These are phyloP conservation scores for Coccinonectria pachysandricola DNA, from an alignment of 2,329 filamentous ascomycete genomes.

Conservation along the genomic window DNA sequence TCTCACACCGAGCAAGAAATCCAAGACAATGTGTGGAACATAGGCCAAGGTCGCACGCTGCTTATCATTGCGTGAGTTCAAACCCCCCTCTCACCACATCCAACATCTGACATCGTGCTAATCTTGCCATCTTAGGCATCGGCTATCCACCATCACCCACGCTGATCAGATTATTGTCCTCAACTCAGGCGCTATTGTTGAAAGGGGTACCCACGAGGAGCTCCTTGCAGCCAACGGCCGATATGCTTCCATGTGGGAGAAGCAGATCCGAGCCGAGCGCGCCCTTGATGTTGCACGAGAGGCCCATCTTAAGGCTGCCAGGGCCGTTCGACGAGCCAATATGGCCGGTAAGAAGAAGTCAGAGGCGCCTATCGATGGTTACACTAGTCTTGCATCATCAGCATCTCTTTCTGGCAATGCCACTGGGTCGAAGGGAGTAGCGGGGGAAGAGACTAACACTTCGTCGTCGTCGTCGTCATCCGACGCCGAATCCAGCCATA, in stretches of 20 bases:
- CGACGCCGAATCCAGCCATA: constrained; percentile 29
- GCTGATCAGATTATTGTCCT: constrained; percentile 79
- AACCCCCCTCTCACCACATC: not conserved
- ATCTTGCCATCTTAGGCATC: constrained; percentile 42
- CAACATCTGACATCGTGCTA: constrained; percentile 5
- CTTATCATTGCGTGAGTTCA: constrained; percentile 77
- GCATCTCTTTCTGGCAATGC: constrained; percentile 28
- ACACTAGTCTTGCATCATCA: constrained; percentile 35
- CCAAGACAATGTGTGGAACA: constrained; percentile 70
- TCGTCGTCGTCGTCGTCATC: constrained; percentile 24
- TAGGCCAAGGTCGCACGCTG: constrained; percentile 80
- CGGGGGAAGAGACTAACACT: constrained; percentile 24
- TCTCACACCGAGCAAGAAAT: constrained; percentile 91
- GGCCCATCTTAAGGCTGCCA: constrained; percentile 25
- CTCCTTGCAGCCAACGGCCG: constrained; percentile 59
- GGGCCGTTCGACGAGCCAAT: constrained; percentile 38
- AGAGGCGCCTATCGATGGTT: constrained; percentile 35
- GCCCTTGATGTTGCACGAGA: constrained; percentile 34
- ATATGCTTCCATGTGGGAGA: constrained; percentile 81
- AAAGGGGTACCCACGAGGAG: constrained; percentile 70
- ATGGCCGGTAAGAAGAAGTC: constrained; percentile 30
- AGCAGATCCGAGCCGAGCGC: constrained; percentile 70
- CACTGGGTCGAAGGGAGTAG: constrained; percentile 20
- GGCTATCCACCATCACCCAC: constrained; percentile 74
- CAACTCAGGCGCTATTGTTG: constrained; percentile 64